phyloP scores from a whole-genome alignment of 108 stramenopile genomes.

The Epithemia pelagica region DNA sequence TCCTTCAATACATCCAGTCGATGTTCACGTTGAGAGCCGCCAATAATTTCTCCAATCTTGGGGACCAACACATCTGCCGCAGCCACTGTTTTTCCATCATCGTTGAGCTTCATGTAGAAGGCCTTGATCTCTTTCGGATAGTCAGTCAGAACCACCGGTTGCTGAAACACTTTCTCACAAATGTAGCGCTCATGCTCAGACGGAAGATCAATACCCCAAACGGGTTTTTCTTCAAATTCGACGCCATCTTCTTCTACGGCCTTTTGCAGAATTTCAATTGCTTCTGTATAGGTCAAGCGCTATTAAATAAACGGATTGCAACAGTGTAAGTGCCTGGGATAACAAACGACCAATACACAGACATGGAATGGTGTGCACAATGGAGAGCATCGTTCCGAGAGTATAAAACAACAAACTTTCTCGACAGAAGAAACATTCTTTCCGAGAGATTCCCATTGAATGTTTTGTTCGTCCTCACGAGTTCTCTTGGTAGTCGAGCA shows the following conservation, averaged over 20 bases:
- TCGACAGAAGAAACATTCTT: constrained; percentile 35
- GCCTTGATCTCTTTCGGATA: constrained; percentile 86
- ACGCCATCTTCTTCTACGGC: constrained; percentile 46
- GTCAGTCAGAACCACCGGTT: constrained; percentile 60
- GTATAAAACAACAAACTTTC: constrained; percentile 21
- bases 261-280: constrained; percentile 57
- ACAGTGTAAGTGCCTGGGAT: too few species aligned
- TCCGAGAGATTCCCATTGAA: constrained; percentile 73
- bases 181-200: constrained; percentile 80
- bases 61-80: constrained; percentile 83
- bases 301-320: constrained; percentile 8
- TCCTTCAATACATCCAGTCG: constrained; percentile 37
- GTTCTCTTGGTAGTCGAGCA: not conserved
- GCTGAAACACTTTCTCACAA: constrained; percentile 50
- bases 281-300: constrained; percentile 82
- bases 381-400: constrained; percentile 8
- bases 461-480: constrained; percentile 48
- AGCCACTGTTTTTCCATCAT: constrained; percentile 65
- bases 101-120: constrained; percentile 81
- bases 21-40: constrained; percentile 75
- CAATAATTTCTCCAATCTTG: constrained; percentile 73
- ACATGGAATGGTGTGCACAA: too few species aligned
- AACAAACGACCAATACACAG: too few species aligned
- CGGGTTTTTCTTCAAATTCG: constrained; percentile 45
- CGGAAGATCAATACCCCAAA: constrained; percentile 71